Base-by-base conservation (phyloP, 2,329 filamentous ascomycete species). In the Aspergillus transmontanensis region DNA sequence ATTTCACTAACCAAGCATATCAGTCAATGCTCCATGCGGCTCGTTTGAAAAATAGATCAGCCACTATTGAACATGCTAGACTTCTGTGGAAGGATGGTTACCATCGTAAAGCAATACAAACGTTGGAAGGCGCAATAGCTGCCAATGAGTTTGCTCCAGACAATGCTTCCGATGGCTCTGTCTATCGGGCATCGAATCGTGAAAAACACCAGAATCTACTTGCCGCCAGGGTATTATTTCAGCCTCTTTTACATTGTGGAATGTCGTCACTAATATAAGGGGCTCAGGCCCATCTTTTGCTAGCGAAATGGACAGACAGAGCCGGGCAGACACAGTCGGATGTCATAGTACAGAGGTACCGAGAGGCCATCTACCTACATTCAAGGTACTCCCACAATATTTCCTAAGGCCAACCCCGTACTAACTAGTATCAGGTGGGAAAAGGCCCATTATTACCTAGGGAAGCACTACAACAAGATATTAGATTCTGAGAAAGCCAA, bases 391-490 rank as follows among this genome's bases (percentile, higher is more conserved):
- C 19, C 45, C 32, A 28, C 28, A 41, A 32, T 21, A 21, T 10
- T 21, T 32, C n/a, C 46, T 6, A 48, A 43, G 45, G 41, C 14
- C 19, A 3, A 4, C 45, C 16, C 53, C 10, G 19, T 26, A 53
- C 61, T 69, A 57, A 69, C 59, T 14, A 14, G 36, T 57, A n/a
- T 32, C 58, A 87, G 87, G 58, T 99, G 94, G 94, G 95, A 99
- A 75, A 98, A 97, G 78, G 94, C 93, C 0, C 94, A 98, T 75
- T 99, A 98, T 76, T 97, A 97, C 76, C 86, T 99, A 11, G 95
- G 95, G 6, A 93, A 94, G 54, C 93, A 98, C 78, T 99, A 99
- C 84, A 96, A 97, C 76, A 99, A 97, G 77, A 86, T 98, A 4
- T 82, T 97, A 3, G 94, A 98, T 71, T 92, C 93, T 0, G 93